These are phyloP conservation scores for Rosa chinensis DNA, from an alignment of 306 rosid genomes.

Conservation along the genomic window DNA sequence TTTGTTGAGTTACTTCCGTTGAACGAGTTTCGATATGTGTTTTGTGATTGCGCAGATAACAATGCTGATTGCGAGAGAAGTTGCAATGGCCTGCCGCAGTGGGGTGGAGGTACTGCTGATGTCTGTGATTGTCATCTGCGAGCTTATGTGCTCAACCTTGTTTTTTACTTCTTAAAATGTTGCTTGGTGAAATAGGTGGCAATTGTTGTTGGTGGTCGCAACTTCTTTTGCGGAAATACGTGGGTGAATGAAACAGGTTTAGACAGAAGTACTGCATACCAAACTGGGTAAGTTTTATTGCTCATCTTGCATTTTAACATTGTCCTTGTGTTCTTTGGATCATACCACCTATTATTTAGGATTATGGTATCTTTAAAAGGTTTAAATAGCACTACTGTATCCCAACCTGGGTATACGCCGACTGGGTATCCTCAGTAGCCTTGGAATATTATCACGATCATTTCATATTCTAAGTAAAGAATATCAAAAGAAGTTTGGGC, in stretches of 20 bases:
- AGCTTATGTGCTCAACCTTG: conserved; percentile 13
- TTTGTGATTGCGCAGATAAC: conserved; percentile 57
- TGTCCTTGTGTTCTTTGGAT: conserved; percentile 3
- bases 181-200: conserved; percentile 61
- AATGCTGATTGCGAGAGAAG: conserved; percentile 78
- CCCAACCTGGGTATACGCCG: background rate
- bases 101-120: conserved; percentile 79
- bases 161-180: background rate
- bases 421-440: background rate
- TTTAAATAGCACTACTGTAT: background rate
- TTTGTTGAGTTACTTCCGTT: conserved; percentile 1
- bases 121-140: conserved; percentile 21
- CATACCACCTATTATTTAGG: background rate
- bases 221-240: conserved; percentile 91
- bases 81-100: conserved; percentile 72
- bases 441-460: background rate
- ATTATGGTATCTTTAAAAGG: background rate
- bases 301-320: background rate
- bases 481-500: background rate
- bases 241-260: conserved; percentile 88
- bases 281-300: conserved; percentile 67
- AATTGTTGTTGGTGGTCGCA: conserved; percentile 90
- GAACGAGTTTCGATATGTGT: conserved; percentile 20
- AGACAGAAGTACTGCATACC: conserved; percentile 90
- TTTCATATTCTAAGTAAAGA: conserved; percentile 1